A percentile compares a stretch with the other conserved stretches of the same genome.
phyloP scores from a whole-genome alignment of 192 early-diverging fungal genomes.

The Ambispora gerdemannii region DNA sequence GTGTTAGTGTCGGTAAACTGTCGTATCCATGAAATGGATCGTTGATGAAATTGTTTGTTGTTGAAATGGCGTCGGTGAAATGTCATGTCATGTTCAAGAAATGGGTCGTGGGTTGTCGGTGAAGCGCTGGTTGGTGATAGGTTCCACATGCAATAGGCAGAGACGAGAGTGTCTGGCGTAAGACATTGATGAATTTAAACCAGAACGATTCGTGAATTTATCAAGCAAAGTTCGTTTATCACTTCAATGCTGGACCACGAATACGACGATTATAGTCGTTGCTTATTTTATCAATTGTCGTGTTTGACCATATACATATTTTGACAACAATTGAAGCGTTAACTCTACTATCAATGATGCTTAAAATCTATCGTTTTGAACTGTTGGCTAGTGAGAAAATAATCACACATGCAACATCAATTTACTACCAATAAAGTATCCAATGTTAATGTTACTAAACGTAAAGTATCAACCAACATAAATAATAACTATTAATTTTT shows the following conservation, averaged over 20 bases:
- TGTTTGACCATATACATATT: too few relatives aligned
- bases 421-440: slow-evolving; percentile 44
- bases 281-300: too few relatives aligned
- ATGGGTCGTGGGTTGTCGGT: too few relatives aligned
- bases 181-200: slow-evolving; percentile 60
- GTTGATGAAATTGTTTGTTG: too few relatives aligned
- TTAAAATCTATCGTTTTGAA: slow-evolving; percentile 39
- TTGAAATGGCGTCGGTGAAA: too few relatives aligned
- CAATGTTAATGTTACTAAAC: slow-evolving; percentile 33
- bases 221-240: slow-evolving; percentile 39
- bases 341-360: slow-evolving; percentile 34
- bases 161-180: slow-evolving; percentile 56
- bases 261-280: too few relatives aligned
- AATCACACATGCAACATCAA: slow-evolving; percentile 28
- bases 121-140: slow-evolving; percentile 48
- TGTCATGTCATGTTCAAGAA: too few relatives aligned
- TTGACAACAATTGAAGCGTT: slow-evolving; percentile 41
- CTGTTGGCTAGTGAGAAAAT: slow-evolving; percentile 34
- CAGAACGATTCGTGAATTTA: slow-evolving; percentile 57
- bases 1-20: too few relatives aligned
- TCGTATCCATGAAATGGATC: too few relatives aligned
- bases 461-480: too few relatives aligned
- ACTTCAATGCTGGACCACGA: slow-evolving; percentile 60
- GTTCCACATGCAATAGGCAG: slow-evolving; percentile 52
- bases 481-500: too few relatives aligned